Evolutionary conservation across 495 filamentous ascomycete genomes (phyloP).

Genomic region (Trichocladium antarcticum): DNA sequence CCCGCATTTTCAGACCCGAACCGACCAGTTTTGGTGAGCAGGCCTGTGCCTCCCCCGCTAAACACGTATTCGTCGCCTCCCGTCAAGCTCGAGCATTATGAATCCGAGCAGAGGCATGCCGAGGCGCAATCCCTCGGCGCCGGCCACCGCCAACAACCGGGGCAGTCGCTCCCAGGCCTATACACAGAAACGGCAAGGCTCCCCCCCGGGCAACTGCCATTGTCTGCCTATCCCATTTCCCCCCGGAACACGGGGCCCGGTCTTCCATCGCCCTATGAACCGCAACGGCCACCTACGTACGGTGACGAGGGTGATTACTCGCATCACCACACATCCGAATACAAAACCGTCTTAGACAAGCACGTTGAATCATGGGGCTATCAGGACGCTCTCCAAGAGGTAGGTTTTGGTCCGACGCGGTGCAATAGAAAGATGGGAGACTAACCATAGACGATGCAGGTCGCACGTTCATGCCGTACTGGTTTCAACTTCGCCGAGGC

Average conservation of each 20-base stretch:
- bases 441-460: slow-evolving; percentile 28
- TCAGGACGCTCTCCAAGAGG: slow-evolving; percentile 32
- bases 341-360: slow-evolving; percentile 31
- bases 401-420: slow-evolving; percentile 14
- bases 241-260: slow-evolving; percentile 28
- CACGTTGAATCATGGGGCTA: slow-evolving; percentile 36
- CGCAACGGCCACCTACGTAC: slow-evolving; percentile 29
- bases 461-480: slow-evolving; percentile 33
- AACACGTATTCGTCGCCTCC: slow-evolving; percentile 28
- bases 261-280: slow-evolving; percentile 33
- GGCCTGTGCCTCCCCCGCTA: slow-evolving; percentile 25
- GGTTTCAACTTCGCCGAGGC: slow-evolving; percentile 39
- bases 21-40: slow-evolving; percentile 17
- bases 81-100: slow-evolving; percentile 21
- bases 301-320: slow-evolving; percentile 30
- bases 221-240: slow-evolving; percentile 35
- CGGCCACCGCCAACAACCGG: slow-evolving; percentile 15
- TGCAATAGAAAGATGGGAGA: background rate
- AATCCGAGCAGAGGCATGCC: slow-evolving; percentile 20
- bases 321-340: slow-evolving; percentile 25
- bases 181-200: slow-evolving; percentile 32
- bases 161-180: slow-evolving; percentile 23
- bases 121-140: slow-evolving; percentile 19
- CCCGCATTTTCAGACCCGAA: slow-evolving; percentile 28
- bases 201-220: slow-evolving; percentile 30